A percentile compares a stretch with the other conserved stretches of the same genome.
Evolutionary conservation across 1,284 basidiomycete species (phyloP).

Genomic region (Termitomyces sp.): DNA sequence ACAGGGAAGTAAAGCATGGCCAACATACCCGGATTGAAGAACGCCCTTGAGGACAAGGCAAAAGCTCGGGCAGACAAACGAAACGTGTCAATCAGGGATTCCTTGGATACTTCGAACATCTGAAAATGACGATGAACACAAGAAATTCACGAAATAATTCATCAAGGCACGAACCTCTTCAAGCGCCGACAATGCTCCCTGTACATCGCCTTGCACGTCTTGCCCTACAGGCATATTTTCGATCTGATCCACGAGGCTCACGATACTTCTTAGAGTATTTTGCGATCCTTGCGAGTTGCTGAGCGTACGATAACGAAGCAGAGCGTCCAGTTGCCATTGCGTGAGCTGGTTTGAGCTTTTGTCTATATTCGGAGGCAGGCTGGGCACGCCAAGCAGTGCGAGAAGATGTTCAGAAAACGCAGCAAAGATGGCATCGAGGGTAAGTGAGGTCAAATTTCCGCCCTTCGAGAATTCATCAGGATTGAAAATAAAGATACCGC

Average conservation of each 20-base stretch:
- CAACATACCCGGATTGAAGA: constrained; percentile 96
- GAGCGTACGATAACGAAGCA: constrained; percentile 65
- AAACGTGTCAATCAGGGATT: constrained; percentile 48
- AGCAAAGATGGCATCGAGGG: constrained; percentile 57
- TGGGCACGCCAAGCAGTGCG: constrained; percentile 73
- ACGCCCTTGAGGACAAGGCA: constrained; percentile 79
- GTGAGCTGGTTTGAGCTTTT: constrained; percentile 35
- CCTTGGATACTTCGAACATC: constrained; percentile 39
- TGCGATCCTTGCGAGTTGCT: constrained; percentile 68
- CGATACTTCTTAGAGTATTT: constrained; percentile 77
- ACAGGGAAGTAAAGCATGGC: constrained; percentile 94
- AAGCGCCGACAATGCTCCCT: constrained; percentile 63
- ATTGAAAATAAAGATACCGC: constrained; percentile 83
- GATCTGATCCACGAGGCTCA: constrained; percentile 78
- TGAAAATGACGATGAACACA: constrained; percentile 20
- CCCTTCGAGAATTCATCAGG: constrained; percentile 31
- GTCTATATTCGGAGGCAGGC: constrained; percentile 45
- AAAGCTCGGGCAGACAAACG: constrained; percentile 64
- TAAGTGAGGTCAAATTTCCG: constrained; percentile 35
- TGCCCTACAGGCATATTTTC: constrained; percentile 85
- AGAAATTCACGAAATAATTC: constrained; percentile 1
- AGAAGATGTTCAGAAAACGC: constrained; percentile 76
- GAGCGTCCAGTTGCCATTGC: constrained; percentile 76
- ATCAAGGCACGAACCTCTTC: constrained; percentile 50
- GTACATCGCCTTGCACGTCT: constrained; percentile 70